Evolutionary conservation across 1,284 basidiomycete species (phyloP).

Genomic region (Phellinidium pouzarii): DNA sequence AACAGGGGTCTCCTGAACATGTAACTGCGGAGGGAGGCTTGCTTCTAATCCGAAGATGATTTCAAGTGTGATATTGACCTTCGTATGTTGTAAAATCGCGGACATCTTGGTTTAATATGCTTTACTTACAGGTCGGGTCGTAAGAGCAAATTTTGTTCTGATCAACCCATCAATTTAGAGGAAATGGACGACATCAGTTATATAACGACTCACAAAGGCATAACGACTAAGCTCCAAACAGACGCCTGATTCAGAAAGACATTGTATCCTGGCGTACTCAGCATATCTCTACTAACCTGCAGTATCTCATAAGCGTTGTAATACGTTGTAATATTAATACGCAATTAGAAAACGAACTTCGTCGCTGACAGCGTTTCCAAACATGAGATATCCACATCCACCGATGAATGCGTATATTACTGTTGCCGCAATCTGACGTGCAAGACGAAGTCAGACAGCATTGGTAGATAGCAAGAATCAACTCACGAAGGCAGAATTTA

Average conservation of each 20-base stretch:
- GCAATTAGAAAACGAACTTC: constrained; percentile 51
- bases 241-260: constrained; percentile 66
- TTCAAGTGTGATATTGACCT: constrained; percentile 78
- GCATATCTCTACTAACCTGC: constrained; percentile 82
- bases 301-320: neutral
- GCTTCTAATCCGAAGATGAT: constrained; percentile 63
- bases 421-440: constrained; percentile 63
- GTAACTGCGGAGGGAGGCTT: constrained; percentile 23
- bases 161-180: constrained; percentile 10
- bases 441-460: constrained; percentile 10
- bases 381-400: constrained; percentile 88
- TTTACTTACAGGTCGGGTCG: constrained; percentile 68
- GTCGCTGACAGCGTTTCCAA: constrained; percentile 74
- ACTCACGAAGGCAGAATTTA: constrained; percentile 75
- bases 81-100: constrained; percentile 15
- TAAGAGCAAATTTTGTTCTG: constrained; percentile 84
- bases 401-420: constrained; percentile 77
- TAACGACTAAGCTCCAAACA: constrained; percentile 87
- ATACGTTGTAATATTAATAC: neutral
- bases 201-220: constrained; percentile 56
- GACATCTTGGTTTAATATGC: neutral
- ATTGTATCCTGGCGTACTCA: constrained; percentile 73
- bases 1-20: neutral
- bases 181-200: constrained; percentile 16
- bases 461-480: neutral